Evolutionary conservation across 164 flowering plant genomes (phyloP).

Genomic region (Buxus sempervirens): DNA sequence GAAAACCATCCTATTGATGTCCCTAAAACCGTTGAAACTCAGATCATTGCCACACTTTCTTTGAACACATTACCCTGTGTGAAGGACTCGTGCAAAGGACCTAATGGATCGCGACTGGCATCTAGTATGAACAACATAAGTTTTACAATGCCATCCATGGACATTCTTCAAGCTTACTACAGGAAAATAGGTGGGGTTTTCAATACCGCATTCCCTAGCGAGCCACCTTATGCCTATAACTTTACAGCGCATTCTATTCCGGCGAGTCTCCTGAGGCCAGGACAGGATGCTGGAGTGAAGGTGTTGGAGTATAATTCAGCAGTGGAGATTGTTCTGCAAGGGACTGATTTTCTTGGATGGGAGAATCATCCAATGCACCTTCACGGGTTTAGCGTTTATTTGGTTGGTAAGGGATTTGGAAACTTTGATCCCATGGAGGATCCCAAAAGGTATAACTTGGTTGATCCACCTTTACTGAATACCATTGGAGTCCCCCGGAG

Average conservation of each 20-base stretch:
- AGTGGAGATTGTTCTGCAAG: constrained; percentile 48
- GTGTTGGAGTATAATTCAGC: constrained; percentile 29
- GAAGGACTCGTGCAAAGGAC: too few species aligned
- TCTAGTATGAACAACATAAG: constrained; percentile 57
- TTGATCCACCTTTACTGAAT: constrained; percentile 50
- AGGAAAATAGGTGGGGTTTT: constrained; percentile 30
- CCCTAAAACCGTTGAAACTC: too few species aligned
- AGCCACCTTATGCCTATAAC: constrained; percentile 32
- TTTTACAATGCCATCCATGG: constrained; percentile 33
- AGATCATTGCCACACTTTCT: too few species aligned
- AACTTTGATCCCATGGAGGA: constrained; percentile 43
- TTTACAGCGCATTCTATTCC: constrained; percentile 34
- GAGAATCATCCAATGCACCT: constrained; percentile 54
- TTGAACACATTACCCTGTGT: too few species aligned
- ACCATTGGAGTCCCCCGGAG: constrained; percentile 46
- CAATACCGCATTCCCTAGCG: constrained; percentile 31
- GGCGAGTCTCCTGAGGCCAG: constrained; percentile 11
- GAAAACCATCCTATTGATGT: too few species aligned
- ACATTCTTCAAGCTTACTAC: constrained; percentile 47
- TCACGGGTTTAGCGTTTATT: constrained; percentile 57
- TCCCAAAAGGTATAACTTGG: constrained; percentile 44
- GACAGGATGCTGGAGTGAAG: constrained; percentile 32
- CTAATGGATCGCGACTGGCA: constrained; percentile 36
- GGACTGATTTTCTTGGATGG: constrained; percentile 36
- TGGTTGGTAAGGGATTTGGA: constrained; percentile 61